phyloP scores from a whole-genome alignment of 2,329 filamentous ascomycete genomes.

The Coleophoma crateriformis region DNA sequence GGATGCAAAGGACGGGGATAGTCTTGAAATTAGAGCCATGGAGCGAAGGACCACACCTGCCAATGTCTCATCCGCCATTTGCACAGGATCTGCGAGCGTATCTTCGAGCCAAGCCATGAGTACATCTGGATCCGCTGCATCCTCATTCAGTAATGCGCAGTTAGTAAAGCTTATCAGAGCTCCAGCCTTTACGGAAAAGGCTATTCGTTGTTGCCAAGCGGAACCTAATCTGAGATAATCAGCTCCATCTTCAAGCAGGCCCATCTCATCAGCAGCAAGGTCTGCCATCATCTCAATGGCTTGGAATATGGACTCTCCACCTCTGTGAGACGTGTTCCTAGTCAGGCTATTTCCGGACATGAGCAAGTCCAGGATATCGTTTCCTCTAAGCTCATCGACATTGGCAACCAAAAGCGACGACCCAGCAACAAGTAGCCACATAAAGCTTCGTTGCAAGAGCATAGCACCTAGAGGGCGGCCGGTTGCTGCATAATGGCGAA shows the following conservation, averaged over 20 bases:
- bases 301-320: constrained; percentile 43
- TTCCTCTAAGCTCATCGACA: constrained; percentile 49
- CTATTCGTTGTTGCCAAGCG: constrained; percentile 78
- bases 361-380: constrained; percentile 69
- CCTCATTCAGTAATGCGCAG: constrained; percentile 76
- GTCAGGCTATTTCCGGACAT: constrained; percentile 43
- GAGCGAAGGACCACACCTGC: constrained; percentile 75
- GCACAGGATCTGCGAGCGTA: constrained; percentile 68
- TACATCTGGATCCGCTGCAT: constrained; percentile 71
- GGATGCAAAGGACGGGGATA: constrained; percentile 68
- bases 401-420: constrained; percentile 69
- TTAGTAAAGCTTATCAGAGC: constrained; percentile 80
- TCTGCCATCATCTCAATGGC: constrained; percentile 61
- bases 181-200: constrained; percentile 78
- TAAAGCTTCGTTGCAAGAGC: constrained; percentile 83
- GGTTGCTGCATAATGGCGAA: constrained; percentile 74
- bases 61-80: constrained; percentile 76
- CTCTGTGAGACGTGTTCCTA: constrained; percentile 33
- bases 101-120: constrained; percentile 84
- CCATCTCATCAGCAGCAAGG: constrained; percentile 77
- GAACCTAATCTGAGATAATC: constrained; percentile 88
- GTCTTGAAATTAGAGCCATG: constrained; percentile 74
- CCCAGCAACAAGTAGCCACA: constrained; percentile 74
- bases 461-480: constrained; percentile 85
- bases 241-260: constrained; percentile 78